Evolutionary conservation across 75 land plant genomes (phyloP), one percentile per base, ranked within the genome.

Genomic region (Picea sitchensis): DNA sequence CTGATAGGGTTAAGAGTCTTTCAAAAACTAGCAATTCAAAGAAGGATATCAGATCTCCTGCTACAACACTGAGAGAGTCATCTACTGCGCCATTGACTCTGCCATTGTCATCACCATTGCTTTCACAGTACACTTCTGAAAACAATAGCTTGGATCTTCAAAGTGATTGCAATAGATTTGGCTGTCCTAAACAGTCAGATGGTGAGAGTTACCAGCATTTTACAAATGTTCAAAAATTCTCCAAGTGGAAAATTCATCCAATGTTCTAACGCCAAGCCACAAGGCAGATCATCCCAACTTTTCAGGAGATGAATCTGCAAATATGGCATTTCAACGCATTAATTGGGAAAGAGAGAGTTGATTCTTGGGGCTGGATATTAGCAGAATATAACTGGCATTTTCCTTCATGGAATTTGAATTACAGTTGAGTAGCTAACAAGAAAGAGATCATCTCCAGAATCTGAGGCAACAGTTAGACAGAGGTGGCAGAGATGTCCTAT

Each of bases 1-100:
- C 96, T 63, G 99, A 98, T 83, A 93, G 99, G 99, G 99, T 96
- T 60, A 96, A 96, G 87, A 96, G 99, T 44, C 91, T 96, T 60
- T 96, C 98, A 56, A 96, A 95, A 85, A 92, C 91, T 17, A 84
- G 77, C 59, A 93, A 81, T 73, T 80, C 93, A 9, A 96, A 94
- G 80, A 94, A 86, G 77, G 93, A 92, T 57, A 57, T 38, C 2
- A 38, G 41, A 1, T 38, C 1, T 38, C 61, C 85, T 51, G 64
- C 85, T 17, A 47, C 68, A 64, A 84, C 83, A 61, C 69, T 86
- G 20, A 84, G 80, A 65, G 90, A 91, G 56, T 88, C 88, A 30
- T 84, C 84, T 6, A 72, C 84, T 74, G 13, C 74, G 2, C 85
- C 93, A 4, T 59, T 91, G 11, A 18, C 73, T 68, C 21, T 15